A percentile compares a stretch with the other conserved stretches of the same genome.
These are phyloP conservation scores for Isabelozyma rhagii DNA, from an alignment of 805 yeast genomes.

Conservation along the genomic window DNA sequence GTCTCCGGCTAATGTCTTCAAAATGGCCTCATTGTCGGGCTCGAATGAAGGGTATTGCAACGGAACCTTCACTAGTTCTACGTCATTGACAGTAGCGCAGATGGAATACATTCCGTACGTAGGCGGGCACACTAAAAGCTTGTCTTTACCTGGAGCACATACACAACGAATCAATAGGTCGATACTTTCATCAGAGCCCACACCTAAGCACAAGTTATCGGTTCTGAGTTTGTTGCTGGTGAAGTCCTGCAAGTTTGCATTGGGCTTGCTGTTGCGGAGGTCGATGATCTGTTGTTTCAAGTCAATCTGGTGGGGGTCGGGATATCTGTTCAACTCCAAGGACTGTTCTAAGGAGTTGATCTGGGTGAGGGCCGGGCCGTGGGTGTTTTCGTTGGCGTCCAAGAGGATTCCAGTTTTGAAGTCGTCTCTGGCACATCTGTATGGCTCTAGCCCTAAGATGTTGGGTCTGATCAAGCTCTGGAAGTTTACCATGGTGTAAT, in stretches of 20 bases:
- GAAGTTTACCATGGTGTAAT: slow-evolving; percentile 43
- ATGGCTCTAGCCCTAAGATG: slow-evolving; percentile 78
- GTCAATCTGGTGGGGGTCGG: slow-evolving; percentile 90
- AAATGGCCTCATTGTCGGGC: slow-evolving; percentile 54
- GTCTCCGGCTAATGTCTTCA: slow-evolving; percentile 53
- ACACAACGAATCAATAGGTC: slow-evolving; percentile 84
- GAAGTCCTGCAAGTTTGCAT: slow-evolving; percentile 9
- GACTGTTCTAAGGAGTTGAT: slow-evolving; percentile 42
- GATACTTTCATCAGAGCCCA: slow-evolving; percentile 95
- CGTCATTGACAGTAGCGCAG: slow-evolving; percentile 87
- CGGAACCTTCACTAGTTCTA: slow-evolving; percentile 72
- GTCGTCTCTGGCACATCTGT: slow-evolving; percentile 96
- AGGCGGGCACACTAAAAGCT: slow-evolving; percentile 85
- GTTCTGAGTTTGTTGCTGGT: slow-evolving; percentile 36
- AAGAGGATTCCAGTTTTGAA: slow-evolving; percentile 82
- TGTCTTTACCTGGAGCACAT: slow-evolving; percentile 80
- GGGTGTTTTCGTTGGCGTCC: slow-evolving; percentile 96
- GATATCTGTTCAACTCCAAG: slow-evolving; percentile 80
- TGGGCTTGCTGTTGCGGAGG: slow-evolving; percentile 61
- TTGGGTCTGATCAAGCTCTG: slow-evolving; percentile 76
- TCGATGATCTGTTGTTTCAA: slow-evolving; percentile 70
- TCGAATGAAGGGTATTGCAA: slow-evolving; percentile 51
- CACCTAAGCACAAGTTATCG: slow-evolving; percentile 85
- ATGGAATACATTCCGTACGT: slow-evolving; percentile 97
- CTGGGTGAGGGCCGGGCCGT: slow-evolving; percentile 71